Base-by-base conservation (phyloP, 345 rosid genomes). In the Hypericum androsaemum region DNA sequence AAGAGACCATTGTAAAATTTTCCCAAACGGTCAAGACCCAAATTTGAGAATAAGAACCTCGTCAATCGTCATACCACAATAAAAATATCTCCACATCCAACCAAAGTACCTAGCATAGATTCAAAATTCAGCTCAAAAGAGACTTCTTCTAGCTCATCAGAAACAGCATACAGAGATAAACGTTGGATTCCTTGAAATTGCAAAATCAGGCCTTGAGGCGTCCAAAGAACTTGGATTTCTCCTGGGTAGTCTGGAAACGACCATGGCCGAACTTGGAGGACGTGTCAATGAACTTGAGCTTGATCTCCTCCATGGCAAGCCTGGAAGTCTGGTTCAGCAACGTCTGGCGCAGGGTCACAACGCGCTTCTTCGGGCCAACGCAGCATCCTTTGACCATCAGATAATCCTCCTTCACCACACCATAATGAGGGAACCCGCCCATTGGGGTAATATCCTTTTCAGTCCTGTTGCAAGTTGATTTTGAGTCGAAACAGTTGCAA, bases 331-430 rank as follows among this genome's bases (percentile, higher is more conserved):
- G 95, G 4, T 63, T 69, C 35, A 83, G 79, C 15, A 86, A 66
- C 0, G 95, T 70, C 63, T 72, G 84, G 9, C 95, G 71, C 6
- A 86, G 80, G 3, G 95, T 86, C 12, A 83, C 88, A 0, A 86
- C 95, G 58, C 95, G 81, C 86, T 86, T 86, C 86, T 83, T 86
- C 6, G 95, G 86, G 50, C 95, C 95, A 51, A 77, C 81, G 49
- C 88, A 81, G 65, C 88, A 81, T 59, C 95, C 95, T 75, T 86
- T 86, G 42, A 86, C 74, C 86, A 86, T 77, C 51, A 86, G 8
- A 14, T 77, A 86, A 52, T 86, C 95, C 12, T 77, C 77, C 51
- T 81, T 81, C 57, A 86, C 95, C 12, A 75, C 68, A 69, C 92
- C 95, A 40, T 83, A 86, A 64, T 86, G 95, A 35, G 86, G 79